Percentiles rank a stretch among this genome's conserved stretches.
Evolutionary conservation across 441 rosid species (phyloP).

Genomic region (Pelargonium fulgidum): DNA sequence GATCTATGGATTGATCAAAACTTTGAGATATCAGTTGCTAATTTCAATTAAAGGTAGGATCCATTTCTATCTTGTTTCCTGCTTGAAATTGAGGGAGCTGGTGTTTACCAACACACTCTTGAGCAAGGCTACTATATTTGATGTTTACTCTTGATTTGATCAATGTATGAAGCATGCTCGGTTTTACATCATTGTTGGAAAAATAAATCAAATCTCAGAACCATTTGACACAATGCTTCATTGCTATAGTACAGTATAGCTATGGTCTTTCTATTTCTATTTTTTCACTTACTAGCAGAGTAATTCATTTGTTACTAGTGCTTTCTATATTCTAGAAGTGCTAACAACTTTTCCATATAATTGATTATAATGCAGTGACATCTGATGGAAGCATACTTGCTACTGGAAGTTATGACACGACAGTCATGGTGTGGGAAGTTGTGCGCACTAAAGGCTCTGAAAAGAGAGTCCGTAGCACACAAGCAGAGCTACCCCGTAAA

Average conservation of each 20-base stretch:
- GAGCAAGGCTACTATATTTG: neutral
- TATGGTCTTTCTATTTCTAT: neutral
- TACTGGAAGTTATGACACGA: conserved; percentile 96
- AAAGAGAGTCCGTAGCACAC: conserved; percentile 54
- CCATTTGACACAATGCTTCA: conserved; percentile 2
- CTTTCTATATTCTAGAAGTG: conserved; percentile 7
- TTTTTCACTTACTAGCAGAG: neutral
- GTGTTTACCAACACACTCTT: neutral
- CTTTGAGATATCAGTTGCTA: neutral
- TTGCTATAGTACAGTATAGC: neutral
- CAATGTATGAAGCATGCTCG: neutral
- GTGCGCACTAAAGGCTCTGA: conserved; percentile 52
- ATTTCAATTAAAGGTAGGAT: neutral
- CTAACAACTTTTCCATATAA: conserved; percentile 19
- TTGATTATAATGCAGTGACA: conserved; percentile 54
- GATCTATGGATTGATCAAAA: neutral
- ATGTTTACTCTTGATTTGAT: neutral
- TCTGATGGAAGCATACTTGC: conserved; percentile 86
- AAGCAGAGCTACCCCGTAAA: conserved; percentile 54
- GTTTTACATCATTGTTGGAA: neutral
- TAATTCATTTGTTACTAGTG: conserved; percentile 7
- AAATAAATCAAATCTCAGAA: neutral
- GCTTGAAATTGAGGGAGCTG: neutral
- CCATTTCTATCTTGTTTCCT: neutral
- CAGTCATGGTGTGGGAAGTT: conserved; percentile 97